Conservation (phyloP, 1,139 yeast species). For the Debaryomyces robertsiae region DNA sequence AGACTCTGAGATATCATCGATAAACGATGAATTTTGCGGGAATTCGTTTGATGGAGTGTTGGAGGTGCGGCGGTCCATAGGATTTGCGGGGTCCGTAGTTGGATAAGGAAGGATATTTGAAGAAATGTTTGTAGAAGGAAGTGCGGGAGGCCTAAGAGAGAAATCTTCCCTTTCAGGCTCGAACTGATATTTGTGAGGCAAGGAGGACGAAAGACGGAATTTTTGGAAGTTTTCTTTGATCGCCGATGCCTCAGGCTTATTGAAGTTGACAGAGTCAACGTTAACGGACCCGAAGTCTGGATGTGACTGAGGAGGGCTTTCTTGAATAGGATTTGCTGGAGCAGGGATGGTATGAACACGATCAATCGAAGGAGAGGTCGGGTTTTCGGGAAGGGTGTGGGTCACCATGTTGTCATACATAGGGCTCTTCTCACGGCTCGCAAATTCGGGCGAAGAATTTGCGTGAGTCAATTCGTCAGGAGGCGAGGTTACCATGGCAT, state of each 20-base stretch:
- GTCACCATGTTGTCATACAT: not conserved
- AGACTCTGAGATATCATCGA: constrained; percentile 4
- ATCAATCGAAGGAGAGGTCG: not conserved
- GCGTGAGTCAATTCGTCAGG: not conserved
- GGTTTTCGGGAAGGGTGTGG: not conserved
- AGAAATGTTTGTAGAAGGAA: too few relatives aligned
- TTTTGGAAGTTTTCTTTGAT: constrained; percentile 16
- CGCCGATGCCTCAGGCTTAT: constrained; percentile 13
- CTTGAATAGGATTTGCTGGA: not conserved
- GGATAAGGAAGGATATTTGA: too few relatives aligned
- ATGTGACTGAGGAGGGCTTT: not conserved
- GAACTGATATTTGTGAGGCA: constrained; percentile 6
- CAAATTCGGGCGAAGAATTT: constrained; percentile 2
- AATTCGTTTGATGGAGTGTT: constrained; percentile 8
- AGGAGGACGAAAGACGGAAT: constrained; percentile 10
- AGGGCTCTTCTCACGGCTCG: constrained; percentile 5
- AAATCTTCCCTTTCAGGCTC: constrained; percentile 6
- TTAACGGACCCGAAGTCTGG: constrained; percentile 1
- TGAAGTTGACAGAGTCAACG: constrained; percentile 13
- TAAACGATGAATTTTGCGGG: not conserved
- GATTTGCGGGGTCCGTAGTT: not conserved
- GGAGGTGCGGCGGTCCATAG: constrained; percentile 10
- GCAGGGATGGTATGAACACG: not conserved
- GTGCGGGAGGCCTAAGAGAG: too few relatives aligned
- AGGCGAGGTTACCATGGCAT: not conserved